A percentile compares a stretch with the other conserved stretches of the same genome.
phyloP scores from a whole-genome alignment of 1,139 yeast genomes.

The Scheffersomyces illinoinensis region DNA sequence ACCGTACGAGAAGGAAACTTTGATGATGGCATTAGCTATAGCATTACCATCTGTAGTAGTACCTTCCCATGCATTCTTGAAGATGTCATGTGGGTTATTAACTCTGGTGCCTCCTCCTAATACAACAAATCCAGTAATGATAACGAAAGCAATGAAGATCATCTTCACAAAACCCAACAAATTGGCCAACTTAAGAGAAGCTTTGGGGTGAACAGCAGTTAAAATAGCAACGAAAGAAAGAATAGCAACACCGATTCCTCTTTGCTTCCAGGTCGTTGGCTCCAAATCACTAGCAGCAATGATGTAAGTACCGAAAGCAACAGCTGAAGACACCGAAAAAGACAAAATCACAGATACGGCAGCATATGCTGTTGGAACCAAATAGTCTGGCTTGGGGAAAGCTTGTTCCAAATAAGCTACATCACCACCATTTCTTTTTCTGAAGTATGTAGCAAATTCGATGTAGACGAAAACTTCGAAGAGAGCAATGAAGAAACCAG shows the following conservation, averaged over 20 bases:
- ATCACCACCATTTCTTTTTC: slow-evolving; percentile 42
- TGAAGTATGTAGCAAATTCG: slow-evolving; percentile 40
- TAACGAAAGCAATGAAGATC: slow-evolving; percentile 35
- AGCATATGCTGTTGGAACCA: slow-evolving; percentile 44
- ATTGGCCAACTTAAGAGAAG: slow-evolving; percentile 34
- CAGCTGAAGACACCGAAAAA: slow-evolving; percentile 41
- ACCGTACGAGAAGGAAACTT: slow-evolving; percentile 43
- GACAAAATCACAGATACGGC: slow-evolving; percentile 42
- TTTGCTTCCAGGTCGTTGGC: slow-evolving; percentile 37
- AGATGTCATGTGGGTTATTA: slow-evolving; percentile 30
- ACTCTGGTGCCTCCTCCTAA: slow-evolving; percentile 40
- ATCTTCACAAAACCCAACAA: slow-evolving; percentile 41
- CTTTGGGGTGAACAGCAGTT: slow-evolving; percentile 30
- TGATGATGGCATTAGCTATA: slow-evolving; percentile 42
- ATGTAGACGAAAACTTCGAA: slow-evolving; percentile 36
- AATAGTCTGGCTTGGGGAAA: slow-evolving; percentile 38
- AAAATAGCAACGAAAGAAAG: slow-evolving; percentile 29
- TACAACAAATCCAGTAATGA: slow-evolving; percentile 38
- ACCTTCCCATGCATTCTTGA: slow-evolving; percentile 40
- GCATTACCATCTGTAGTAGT: slow-evolving; percentile 42
- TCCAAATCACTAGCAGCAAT: slow-evolving; percentile 36
- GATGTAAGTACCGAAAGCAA: slow-evolving; percentile 42
- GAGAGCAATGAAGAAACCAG: slow-evolving; percentile 38
- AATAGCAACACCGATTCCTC: slow-evolving; percentile 44
- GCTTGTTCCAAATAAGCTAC: slow-evolving; percentile 47